Evolutionary conservation across 1,139 yeast genomes (phyloP).

Genomic region (Lipomyces yarrowii): DNA sequence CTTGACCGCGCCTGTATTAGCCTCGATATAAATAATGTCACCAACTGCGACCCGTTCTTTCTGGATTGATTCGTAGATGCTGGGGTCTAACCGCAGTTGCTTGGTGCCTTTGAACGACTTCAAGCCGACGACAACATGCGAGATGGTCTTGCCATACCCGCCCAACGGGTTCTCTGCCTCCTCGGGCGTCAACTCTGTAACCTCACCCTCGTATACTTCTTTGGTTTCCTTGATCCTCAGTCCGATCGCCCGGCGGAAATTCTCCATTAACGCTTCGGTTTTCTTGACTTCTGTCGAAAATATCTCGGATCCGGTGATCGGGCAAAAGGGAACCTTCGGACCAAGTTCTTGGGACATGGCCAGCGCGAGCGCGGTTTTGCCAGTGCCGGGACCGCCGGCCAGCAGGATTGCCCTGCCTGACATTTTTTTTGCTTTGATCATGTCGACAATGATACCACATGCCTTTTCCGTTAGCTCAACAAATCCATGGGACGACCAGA

Average conservation of each 20-base stretch:
- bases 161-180: slow-evolving; percentile 94
- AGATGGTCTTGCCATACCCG: slow-evolving; percentile 93
- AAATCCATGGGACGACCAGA: neutral
- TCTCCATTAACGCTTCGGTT: slow-evolving; percentile 96
- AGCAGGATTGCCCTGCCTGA: slow-evolving; percentile 93
- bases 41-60: slow-evolving; percentile 94
- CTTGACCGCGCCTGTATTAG: slow-evolving; percentile 96
- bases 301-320: slow-evolving; percentile 92
- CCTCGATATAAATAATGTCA: slow-evolving; percentile 94
- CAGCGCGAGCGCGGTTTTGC: slow-evolving; percentile 94
- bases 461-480: slow-evolving; percentile 47
- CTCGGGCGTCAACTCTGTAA: slow-evolving; percentile 98
- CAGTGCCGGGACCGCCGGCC: slow-evolving; percentile 98
- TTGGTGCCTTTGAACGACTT: slow-evolving; percentile 98
- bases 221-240: slow-evolving; percentile 94
- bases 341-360: slow-evolving; percentile 97
- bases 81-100: slow-evolving; percentile 98
- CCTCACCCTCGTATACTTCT: slow-evolving; percentile 98
- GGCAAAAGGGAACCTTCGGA: slow-evolving; percentile 97
- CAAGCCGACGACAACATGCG: slow-evolving; percentile 91
- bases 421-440: slow-evolving; percentile 90
- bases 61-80: slow-evolving; percentile 93
- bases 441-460: slow-evolving; percentile 92
- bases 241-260: slow-evolving; percentile 95
- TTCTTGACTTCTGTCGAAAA: slow-evolving; percentile 97